A percentile compares a stretch with the other conserved stretches of the same genome.
Conservation (phyloP, 1,284 basidiomycete genomes). For the Flammula alnicola region DNA sequence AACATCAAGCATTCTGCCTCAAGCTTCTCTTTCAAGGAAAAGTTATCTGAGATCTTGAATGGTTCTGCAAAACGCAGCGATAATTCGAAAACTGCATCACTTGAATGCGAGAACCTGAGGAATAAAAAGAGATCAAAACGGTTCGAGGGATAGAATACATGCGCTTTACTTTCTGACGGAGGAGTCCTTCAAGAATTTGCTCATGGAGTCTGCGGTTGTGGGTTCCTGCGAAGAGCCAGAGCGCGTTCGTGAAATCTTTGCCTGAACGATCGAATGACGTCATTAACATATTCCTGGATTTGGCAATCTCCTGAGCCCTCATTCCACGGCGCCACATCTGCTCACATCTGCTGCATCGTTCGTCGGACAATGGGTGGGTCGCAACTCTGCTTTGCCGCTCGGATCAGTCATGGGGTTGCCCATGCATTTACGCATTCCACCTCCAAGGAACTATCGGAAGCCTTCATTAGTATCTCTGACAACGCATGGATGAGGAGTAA, state of each 20-base stretch:
- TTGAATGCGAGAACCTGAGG: conserved; percentile 90
- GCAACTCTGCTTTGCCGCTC: conserved; percentile 77
- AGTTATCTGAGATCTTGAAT: conserved; percentile 64
- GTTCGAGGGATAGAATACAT: neutral
- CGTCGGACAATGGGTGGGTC: conserved; percentile 88
- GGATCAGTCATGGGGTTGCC: conserved; percentile 82
- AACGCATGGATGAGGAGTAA: no score
- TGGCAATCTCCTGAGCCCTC: conserved; percentile 94
- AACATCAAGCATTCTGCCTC: conserved; percentile 92
- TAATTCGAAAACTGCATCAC: conserved; percentile 93
- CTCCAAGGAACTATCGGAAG: no score
- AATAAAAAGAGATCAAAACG: conserved; percentile 15
- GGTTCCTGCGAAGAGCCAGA: conserved; percentile 96
- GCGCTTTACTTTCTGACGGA: conserved; percentile 81
- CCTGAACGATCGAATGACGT: conserved; percentile 39
- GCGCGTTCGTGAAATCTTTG: conserved; percentile 96
- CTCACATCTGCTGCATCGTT: no score
- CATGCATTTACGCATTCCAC: no score
- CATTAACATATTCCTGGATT: conserved; percentile 31
- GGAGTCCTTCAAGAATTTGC: conserved; percentile 90
- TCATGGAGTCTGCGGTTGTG: conserved; percentile 97
- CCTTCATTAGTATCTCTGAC: no score
- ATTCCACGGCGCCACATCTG: conserved; percentile 96
- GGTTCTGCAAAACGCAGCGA: conserved; percentile 92
- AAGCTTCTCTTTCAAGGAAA: conserved; percentile 61